Evolutionary conservation across 805 yeast species (phyloP), one percentile per base, ranked within the genome.

Genomic region (Starmerella sp.): DNA sequence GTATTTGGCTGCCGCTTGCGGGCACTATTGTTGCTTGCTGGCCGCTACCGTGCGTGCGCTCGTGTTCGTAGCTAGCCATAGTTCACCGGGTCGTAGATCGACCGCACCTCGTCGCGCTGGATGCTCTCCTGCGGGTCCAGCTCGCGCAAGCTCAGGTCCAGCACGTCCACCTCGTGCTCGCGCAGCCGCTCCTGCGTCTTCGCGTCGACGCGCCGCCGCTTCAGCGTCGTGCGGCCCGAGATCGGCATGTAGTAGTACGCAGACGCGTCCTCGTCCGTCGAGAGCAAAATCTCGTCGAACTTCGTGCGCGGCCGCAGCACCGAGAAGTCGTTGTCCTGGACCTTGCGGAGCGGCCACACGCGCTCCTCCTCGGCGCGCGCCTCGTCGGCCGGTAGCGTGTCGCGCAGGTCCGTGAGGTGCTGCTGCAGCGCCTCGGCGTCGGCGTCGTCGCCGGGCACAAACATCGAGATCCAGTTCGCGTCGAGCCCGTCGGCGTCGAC

Each of bases 201-300:
- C 48, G 80, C 75, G 39, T 80, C 83, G 13, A 88, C 80, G 69
- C 96, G 81, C 67, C 95, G 82, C 67, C 91, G 84, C 72, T 86
- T 88, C 66, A 93, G 79, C 61, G 84, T 93, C 44, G 87, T 76
- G 62, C 83, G 81, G 37, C 90, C 88, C 13, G 78, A 73, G 15
- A 91, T 72, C 8, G 97, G 96, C 56, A 84, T 80, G 67, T 84
- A 93, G 62, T 77, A 78, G 3, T 88, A 95, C 8, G 79, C 74
- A 30, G 73, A 71, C 35, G 78, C 69, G 48, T 77, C 78, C 31
- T 70, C 66, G 54, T 75, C 74, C 61, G 86, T 79, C 45, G 81
- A 77, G 48, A 90, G 71, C 1, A 84, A 81, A 59, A 90, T 67
- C 69, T 90, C 95, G 60, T 82, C 82, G 39, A 76, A 75, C 47